These are phyloP conservation scores for Paramecium pentaurelia DNA, from an alignment of 73 alveolate species.

Conservation along the genomic window DNA sequence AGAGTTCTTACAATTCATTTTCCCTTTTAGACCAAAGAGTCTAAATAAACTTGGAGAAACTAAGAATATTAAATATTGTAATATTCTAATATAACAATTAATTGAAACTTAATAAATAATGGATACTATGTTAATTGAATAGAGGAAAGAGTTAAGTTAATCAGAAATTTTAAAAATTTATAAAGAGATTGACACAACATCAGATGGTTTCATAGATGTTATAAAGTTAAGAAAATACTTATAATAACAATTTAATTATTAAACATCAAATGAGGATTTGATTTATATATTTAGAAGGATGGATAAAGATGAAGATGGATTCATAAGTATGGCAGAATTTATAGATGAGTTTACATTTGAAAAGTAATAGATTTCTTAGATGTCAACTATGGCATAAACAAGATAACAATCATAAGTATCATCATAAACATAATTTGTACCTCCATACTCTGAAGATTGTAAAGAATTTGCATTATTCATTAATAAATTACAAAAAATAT, in stretches of 20 bases:
- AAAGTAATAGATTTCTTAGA: not conserved
- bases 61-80: not conserved
- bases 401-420: not conserved
- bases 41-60: not conserved
- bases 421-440: not conserved
- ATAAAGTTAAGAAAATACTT: not conserved
- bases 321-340: conserved; percentile 30
- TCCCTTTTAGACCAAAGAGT: not conserved
- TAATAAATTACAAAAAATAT: not conserved
- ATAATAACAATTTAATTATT: not conserved
- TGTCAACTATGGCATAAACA: not conserved
- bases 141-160: not conserved
- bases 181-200: not conserved
- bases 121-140: not conserved
- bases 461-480: not conserved
- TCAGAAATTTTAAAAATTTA: not conserved
- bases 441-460: not conserved
- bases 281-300: not conserved
- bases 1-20: not conserved
- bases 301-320: conserved; percentile 41
- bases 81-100: not conserved
- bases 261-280: not conserved
- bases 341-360: not conserved
- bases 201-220: not conserved
- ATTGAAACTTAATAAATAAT: not conserved